Evolutionary conservation across 352 stramenopile genomes (phyloP), one percentile per base, ranked within the genome.

Genomic region (Albugo laibachii): DNA sequence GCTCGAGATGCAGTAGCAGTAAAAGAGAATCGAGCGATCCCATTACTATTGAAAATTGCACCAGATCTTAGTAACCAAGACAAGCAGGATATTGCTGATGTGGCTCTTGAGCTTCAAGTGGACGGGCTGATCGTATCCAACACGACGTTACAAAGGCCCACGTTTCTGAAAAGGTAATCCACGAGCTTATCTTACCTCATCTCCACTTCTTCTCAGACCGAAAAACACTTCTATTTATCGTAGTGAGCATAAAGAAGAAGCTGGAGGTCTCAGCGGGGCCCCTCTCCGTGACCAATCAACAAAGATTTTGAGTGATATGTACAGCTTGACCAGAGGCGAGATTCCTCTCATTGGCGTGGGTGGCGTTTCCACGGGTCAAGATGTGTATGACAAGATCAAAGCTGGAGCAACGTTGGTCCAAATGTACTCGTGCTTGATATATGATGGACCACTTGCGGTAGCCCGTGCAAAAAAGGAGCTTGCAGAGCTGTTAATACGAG

Each of bases 41-140:
- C 93, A 15, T 53, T 99, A 13, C 77, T 99, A 16, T 82, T 98
- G 24, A 98, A 99, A 68, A 88, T 99, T 47, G 89, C 93, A 19
- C 95, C 95, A 0, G 95, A 99, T 65, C 75, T 99, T 34, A 93
- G 63, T 2, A 56, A 80, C 14, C 74, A 96, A 15, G 91, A 98
- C 63, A 92, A 97, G 71, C 61, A 85, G 53, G 91, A 98, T 53
- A 97, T 98, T 41, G 89, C 87, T 0, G 57, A 75, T 16, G 80
- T 97, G 12, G 69, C 93, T 1, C 56, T 96, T 3, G 62, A 86
- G 38, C 62, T 84, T 2, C 57, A 76, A 19, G 56, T 98, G 15
- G 93, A 98, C 57, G 94, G 94, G 0, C 65, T 99, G 21, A 94
- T 99, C 40, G 82, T 99, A 2, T 95, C 75, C 41, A 99, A 99